Evolutionary conservation across 371 early-diverging fungal genomes (phyloP).

Genomic region (Paraphysoderma sedebokerense): DNA sequence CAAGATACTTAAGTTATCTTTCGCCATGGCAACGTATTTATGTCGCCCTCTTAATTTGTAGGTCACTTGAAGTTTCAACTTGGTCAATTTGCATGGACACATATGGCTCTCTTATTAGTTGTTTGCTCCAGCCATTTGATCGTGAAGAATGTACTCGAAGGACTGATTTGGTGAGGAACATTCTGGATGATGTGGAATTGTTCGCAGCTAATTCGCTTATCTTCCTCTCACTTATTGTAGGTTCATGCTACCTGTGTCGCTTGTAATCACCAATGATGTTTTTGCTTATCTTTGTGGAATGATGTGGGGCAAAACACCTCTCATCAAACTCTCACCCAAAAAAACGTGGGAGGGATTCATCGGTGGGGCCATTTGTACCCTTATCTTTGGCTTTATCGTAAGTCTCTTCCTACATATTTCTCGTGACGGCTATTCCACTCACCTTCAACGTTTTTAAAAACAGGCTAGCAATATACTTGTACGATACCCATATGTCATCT

Average conservation of each 20-base stretch:
- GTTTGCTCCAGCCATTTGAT: constrained; percentile 82
- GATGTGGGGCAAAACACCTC: constrained; percentile 82
- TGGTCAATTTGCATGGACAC: constrained; percentile 86
- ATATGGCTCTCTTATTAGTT: constrained; percentile 81
- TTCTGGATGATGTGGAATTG: neutral
- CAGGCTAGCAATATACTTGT: no score
- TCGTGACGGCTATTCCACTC: neutral
- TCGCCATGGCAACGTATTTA: no score
- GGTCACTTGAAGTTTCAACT: constrained; percentile 80
- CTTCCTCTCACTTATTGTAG: constrained; percentile 1
- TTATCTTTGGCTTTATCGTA: constrained; percentile 69
- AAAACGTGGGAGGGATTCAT: constrained; percentile 99
- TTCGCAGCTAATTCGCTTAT: neutral
- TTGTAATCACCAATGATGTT: constrained; percentile 97
- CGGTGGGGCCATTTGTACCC: constrained; percentile 79
- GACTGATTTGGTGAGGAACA: constrained; percentile 73
- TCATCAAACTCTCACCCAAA: constrained; percentile 92
- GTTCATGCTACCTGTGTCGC: constrained; percentile 72
- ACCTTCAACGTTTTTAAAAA: no score
- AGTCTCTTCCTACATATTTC: constrained; percentile 4
- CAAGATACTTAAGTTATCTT: no score
- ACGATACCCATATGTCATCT: constrained; percentile 64
- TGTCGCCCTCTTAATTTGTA: no score
- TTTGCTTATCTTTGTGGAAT: constrained; percentile 95
- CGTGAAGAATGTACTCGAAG: constrained; percentile 91